Evolutionary conservation across 2,329 filamentous ascomycete genomes (phyloP), one percentile per base, ranked within the genome.

Genomic region (Drechslerella dactyloides): DNA sequence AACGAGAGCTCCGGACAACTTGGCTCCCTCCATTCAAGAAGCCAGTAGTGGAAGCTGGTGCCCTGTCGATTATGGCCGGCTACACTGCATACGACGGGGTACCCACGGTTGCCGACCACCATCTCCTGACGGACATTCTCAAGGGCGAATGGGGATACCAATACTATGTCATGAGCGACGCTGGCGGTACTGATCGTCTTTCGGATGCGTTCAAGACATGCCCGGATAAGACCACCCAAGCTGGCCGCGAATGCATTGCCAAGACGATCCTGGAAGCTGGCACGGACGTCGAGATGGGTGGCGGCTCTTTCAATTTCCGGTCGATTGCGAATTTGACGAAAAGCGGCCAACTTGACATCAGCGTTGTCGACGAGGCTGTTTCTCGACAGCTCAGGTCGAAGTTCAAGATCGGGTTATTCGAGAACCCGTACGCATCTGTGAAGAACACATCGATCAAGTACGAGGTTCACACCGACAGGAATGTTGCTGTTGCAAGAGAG

Each of bases 51-150:
- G 89, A 90, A 75, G 87, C 81, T 8, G 87, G 84, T 10, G 89
- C 87, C 1, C 87, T 83, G 76, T 84, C 84, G 44, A 85, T 91
- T 75, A 92, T 92, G 90, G 86, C 87, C 30, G 85, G 89, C 0
- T 92, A 92, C 76, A 86, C 90, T 76, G 86, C 87, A 59, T 90
- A 91, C 74, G 89, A 92, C 74, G 89, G 89, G 1, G 81, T 90
- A 13, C 88, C 89, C 0, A 83, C 85, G 0, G 85, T 90, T 55
- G 84, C 89, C 1, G 85, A 90, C 77, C 82, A 85, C 59, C 85
- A 88, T 69, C 81, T 87, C 2, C 81, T 91, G 46, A 89, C 87
- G 0, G 84, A 88, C 17, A 89, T 91, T 46, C 80, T 92, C 10
- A 82, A 89, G 62, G 83, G 84, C 0, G 86, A 90, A 76, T 91